A percentile compares a stretch with the other conserved stretches of the same genome.
Conservation (phyloP, 2,329 filamentous ascomycete genomes). For the Diplodia intermedia region DNA sequence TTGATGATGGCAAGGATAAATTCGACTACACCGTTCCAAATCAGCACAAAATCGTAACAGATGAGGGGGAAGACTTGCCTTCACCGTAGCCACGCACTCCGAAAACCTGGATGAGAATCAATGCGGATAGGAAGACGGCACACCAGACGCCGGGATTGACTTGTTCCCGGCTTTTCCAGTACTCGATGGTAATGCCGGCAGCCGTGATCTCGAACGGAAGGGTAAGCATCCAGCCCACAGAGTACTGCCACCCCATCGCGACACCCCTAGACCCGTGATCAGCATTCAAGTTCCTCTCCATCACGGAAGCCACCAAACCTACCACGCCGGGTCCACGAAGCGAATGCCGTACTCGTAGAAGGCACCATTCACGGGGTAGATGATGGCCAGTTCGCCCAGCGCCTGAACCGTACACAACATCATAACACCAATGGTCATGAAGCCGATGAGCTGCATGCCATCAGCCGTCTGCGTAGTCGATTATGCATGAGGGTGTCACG, state of each 20-base stretch:
- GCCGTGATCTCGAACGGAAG: constrained; percentile 50
- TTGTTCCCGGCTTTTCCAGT: constrained; percentile 42
- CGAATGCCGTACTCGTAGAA: constrained; percentile 51
- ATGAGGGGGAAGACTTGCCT: constrained; percentile 47
- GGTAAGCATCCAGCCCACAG: constrained; percentile 46
- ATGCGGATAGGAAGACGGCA: constrained; percentile 47
- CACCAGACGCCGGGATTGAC: constrained; percentile 43
- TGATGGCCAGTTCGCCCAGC: constrained; percentile 50
- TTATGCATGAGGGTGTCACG: neutral
- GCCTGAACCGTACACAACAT: constrained; percentile 52
- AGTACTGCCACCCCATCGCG: constrained; percentile 48
- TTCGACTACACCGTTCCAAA: constrained; percentile 55
- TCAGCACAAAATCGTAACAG: constrained; percentile 52
- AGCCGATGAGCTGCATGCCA: constrained; percentile 39
- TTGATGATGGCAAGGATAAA: constrained; percentile 66
- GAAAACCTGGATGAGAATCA: constrained; percentile 48
- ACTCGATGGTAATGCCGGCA: constrained; percentile 48
- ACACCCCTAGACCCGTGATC: constrained; percentile 36
- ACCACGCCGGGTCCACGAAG: constrained; percentile 56
- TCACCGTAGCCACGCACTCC: constrained; percentile 51
- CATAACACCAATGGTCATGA: constrained; percentile 45
- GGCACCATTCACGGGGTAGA: constrained; percentile 52
- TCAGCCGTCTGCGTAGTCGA: neutral
- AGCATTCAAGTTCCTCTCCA: no score
- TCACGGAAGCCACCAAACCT: no score